Base-by-base conservation (phyloP, 805 yeast species). In the Saccharomycopsis fermentans region DNA sequence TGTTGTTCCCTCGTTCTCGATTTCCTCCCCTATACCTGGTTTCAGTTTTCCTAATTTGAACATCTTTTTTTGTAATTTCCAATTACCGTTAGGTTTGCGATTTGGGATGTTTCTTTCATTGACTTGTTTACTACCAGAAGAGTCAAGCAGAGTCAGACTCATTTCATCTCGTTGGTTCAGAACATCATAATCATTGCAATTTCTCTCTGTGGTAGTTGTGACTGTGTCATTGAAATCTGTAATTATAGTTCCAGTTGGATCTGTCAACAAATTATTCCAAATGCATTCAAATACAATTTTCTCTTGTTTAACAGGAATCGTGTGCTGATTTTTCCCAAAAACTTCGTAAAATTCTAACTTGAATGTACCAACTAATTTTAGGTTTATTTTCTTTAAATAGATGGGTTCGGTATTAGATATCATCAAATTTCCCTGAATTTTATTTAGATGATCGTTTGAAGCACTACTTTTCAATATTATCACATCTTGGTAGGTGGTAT, bases 401-500 rank as follows among this genome's bases (percentile, higher is more conserved):
- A 87, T 69, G 3, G 90, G 83, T 16, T 34, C 21, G 3, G 54
- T 17, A 8, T 88, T 77, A 0, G 90, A 78, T 48, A 92, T 71
- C 0, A 86, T 87, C 19, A 92, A 78, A 34, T 80, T 81, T 1
- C 98, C 99, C 0, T 82, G 71, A 39, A 94, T 70, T n/a, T 84
- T 75, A 1, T 80, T 84, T 1, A 95, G 83, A 0, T 88, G 80
- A 0, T 96, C 89, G 58, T 87, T 94, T 52, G 79, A 77, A 21
- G 84, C 85, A 1, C 86, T 71, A 3, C 97, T 97, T 59, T 87
- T 81, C 35, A 94, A 73, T 1, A 92, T 76, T 1, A 91, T 71
- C 19, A 90, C 84, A 69, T 91, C 90, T 54, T 73, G 70, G 59
- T 73, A 72, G 0, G 73, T 69, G 1, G 77, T 67, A 51, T 70